Evolutionary conservation across 495 filamentous ascomycete species (phyloP), one percentile per base, ranked within the genome.

Genomic region (Recurvomyces mirabilis): DNA sequence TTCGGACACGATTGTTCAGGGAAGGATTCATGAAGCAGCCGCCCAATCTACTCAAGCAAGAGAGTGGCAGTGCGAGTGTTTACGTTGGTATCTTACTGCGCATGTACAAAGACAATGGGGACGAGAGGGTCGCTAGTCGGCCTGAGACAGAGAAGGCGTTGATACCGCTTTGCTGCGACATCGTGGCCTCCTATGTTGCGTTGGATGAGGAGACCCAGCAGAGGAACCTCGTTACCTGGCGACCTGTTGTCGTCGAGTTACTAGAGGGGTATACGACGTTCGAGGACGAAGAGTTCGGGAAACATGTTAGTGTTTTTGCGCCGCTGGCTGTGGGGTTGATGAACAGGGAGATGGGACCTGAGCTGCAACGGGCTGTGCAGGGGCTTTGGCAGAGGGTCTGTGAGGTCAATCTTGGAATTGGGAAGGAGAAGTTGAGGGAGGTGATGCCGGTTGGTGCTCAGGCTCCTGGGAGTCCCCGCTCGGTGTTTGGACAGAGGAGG

Each of bases 1-100:
- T 99, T 21, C 77, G 91, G 15, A 93, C 93, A 78, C 75, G 86
- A 28, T 68, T 99, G 7, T 96, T 89, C 87, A 70, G 84, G 19
- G 93, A 99, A 57, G 91, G 91, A 5, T 99, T 96, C 73, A 99
- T 99, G 91, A 95, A 94, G 65, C 88, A 95, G 59, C 93, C 93
- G 24, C 91, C 91, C 4, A 99, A 99, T 58, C 65, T 99, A n/a
- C 73, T 99, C 20, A 99, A 99, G 66, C 91, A 99, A 62, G 91
- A 99, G 63, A 83, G 76, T 46, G 88, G 91, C 32, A 83, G 80
- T 56, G 91, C 91, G 10, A 80, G 84, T 0, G 94, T 93, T 1
- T 99, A 96, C 54, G 83, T 96, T 20, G 78, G 78, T 43, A 99
- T 99, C 40, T 64, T 99, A 17, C 79, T 96, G 58, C 75, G 93